Conservation (phyloP, 2,329 filamentous ascomycete genomes). For the Boeremia lycopersici region DNA sequence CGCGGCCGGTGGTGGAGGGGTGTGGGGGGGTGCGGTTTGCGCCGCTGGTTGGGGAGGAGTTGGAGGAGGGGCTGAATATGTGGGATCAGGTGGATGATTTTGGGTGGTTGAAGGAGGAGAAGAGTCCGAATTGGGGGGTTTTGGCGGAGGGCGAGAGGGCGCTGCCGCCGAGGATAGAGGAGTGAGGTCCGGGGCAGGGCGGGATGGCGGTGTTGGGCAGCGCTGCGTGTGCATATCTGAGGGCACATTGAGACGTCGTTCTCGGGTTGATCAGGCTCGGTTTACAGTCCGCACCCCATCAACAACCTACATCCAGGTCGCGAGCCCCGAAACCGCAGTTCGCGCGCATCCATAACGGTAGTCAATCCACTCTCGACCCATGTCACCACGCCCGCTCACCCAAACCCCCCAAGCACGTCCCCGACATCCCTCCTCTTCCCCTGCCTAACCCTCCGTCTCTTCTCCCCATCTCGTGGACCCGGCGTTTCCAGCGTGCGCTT, state of each 20-base stretch:
- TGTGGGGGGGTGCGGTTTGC: slow-evolving; percentile 81
- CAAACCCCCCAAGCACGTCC: slow-evolving; percentile 20
- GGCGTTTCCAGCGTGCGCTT: neutral
- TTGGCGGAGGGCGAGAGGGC: slow-evolving; percentile 58
- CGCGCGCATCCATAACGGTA: too few relatives aligned
- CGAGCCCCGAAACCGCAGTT: too few relatives aligned
- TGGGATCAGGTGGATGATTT: slow-evolving; percentile 97
- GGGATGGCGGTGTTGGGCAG: too few relatives aligned
- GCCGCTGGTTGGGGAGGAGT: slow-evolving; percentile 64
- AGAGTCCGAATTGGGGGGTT: slow-evolving; percentile 86
- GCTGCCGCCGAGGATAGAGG: neutral
- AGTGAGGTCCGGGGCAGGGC: too few relatives aligned
- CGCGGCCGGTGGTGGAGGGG: slow-evolving; percentile 92
- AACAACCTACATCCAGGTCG: neutral
- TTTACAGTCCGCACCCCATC: too few relatives aligned
- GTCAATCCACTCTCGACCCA: neutral
- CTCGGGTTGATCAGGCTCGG: too few relatives aligned
- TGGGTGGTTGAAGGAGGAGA: slow-evolving; percentile 88
- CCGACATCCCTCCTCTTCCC: slow-evolving; percentile 22
- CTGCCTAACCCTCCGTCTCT: slow-evolving; percentile 21
- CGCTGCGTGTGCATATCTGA: too few relatives aligned
- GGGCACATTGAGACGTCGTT: too few relatives aligned
- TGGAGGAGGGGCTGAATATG: slow-evolving; percentile 59
- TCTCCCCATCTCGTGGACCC: neutral
- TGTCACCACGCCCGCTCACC: slow-evolving; percentile 4